Conservation (phyloP, 768 basidiomycete species). For the Leccinum uliginosum region DNA sequence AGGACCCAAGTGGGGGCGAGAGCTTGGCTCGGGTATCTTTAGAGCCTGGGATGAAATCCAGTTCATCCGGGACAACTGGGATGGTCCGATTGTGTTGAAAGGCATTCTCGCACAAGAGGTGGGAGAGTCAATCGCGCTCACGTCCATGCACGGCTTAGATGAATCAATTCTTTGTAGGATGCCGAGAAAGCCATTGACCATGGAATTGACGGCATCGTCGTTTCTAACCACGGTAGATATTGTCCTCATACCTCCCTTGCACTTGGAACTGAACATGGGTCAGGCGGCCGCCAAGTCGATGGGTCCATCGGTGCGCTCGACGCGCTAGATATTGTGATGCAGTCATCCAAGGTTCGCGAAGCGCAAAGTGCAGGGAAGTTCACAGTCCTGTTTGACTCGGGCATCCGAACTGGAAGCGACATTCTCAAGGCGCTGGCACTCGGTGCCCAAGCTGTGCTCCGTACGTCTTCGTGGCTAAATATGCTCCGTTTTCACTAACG, state of each 20-base stretch:
- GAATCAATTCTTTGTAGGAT: conserved; percentile 22
- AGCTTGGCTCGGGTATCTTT: conserved; percentile 38
- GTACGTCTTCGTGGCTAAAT: conserved; percentile 21
- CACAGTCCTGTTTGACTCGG: conserved; percentile 66
- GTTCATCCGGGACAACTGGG: conserved; percentile 44
- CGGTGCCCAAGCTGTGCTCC: conserved; percentile 50
- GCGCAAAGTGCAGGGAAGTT: conserved; percentile 59
- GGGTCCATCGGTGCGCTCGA: conserved; percentile 72
- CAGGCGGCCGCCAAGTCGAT: conserved; percentile 74
- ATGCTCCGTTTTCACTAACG: background rate
- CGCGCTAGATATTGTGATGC: conserved; percentile 64
- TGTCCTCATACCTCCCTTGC: background rate
- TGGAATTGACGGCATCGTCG: conserved; percentile 68
- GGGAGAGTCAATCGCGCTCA: background rate
- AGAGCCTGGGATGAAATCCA: conserved; percentile 43
- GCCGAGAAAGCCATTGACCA: conserved; percentile 57
- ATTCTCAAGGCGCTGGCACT: conserved; percentile 53
- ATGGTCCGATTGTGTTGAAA: conserved; percentile 46
- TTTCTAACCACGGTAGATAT: conserved; percentile 71
- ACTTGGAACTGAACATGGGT: background rate
- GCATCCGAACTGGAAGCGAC: conserved; percentile 52
- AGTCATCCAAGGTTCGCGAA: conserved; percentile 51
- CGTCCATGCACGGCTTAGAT: background rate
- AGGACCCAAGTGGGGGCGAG: conserved; percentile 35
- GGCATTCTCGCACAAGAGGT: conserved; percentile 34